A percentile compares a stretch with the other conserved stretches of the same genome.
Conservation (phyloP, 2,329 filamentous ascomycete genomes). For the Penicillium sp. region DNA sequence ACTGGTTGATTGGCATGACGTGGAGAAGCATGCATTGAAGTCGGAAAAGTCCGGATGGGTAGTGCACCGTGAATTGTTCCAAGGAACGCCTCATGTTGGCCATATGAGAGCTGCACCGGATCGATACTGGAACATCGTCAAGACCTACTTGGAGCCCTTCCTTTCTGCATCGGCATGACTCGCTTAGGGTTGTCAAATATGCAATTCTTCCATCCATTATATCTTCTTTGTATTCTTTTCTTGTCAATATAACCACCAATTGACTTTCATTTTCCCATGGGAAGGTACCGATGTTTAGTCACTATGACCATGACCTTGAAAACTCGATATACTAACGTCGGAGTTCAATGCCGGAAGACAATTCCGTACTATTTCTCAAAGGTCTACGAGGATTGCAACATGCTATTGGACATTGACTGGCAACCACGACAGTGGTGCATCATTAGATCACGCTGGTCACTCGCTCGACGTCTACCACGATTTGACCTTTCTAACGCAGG, state of each 20-base stretch:
- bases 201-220: neutral
- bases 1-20: constrained; percentile 33
- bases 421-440: constrained; percentile 20
- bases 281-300: constrained; percentile 8
- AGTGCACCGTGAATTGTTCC: constrained; percentile 36
- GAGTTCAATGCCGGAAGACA: constrained; percentile 8
- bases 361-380: constrained; percentile 9
- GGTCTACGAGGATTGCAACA: neutral
- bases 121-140: constrained; percentile 39
- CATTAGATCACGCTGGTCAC: constrained; percentile 5
- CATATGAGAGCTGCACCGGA: constrained; percentile 38
- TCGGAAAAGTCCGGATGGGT: constrained; percentile 30
- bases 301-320: constrained; percentile 11
- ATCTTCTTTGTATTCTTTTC: neutral
- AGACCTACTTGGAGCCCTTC: constrained; percentile 17
- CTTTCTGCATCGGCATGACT: neutral
- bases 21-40: constrained; percentile 35
- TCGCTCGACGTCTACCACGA: neutral
- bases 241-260: neutral
- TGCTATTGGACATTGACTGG: neutral
- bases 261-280: constrained; percentile 6
- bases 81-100: constrained; percentile 36
- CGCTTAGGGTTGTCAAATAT: neutral
- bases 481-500: neutral
- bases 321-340: neutral